Evolutionary conservation across 108 stramenopile species (phyloP).

Genomic region (Nitzschia sp.): DNA sequence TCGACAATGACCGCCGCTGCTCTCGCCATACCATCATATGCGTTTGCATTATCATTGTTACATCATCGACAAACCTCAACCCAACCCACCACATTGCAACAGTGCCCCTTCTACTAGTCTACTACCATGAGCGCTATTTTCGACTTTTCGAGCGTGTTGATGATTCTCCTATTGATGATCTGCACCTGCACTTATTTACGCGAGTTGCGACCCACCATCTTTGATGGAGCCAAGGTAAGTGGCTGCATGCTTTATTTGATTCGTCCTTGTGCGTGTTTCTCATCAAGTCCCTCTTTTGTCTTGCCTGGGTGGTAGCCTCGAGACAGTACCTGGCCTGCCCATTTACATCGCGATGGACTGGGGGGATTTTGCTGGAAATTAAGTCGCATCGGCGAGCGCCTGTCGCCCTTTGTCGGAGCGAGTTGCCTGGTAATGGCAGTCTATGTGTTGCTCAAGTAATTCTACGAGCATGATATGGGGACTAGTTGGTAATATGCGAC

Average conservation of each 20-base stretch:
- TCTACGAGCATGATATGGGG: too few relatives aligned
- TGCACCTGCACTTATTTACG: slow-evolving; percentile 94
- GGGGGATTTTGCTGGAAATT: slow-evolving; percentile 83
- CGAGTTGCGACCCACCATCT: slow-evolving; percentile 84
- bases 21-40: too few relatives aligned
- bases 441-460: slow-evolving; percentile 63
- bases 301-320: slow-evolving; percentile 7
- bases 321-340: slow-evolving; percentile 17
- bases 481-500: too few relatives aligned
- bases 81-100: too few relatives aligned
- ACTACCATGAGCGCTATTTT: slow-evolving; percentile 97
- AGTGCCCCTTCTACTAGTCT: too few relatives aligned
- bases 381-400: slow-evolving; percentile 83
- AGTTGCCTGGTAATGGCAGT: slow-evolving; percentile 75
- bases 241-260: not conserved
- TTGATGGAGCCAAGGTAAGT: slow-evolving; percentile 58
- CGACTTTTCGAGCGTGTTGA: slow-evolving; percentile 91
- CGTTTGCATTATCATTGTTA: too few relatives aligned
- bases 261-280: too few relatives aligned
- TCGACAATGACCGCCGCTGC: too few relatives aligned
- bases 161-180: slow-evolving; percentile 88
- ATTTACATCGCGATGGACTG: slow-evolving; percentile 59
- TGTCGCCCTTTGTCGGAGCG: slow-evolving; percentile 79
- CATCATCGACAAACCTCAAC: too few relatives aligned
- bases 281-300: not conserved